Base-by-base conservation (phyloP, 1,284 basidiomycete species). In the Sanguinoderma infundibulare region DNA sequence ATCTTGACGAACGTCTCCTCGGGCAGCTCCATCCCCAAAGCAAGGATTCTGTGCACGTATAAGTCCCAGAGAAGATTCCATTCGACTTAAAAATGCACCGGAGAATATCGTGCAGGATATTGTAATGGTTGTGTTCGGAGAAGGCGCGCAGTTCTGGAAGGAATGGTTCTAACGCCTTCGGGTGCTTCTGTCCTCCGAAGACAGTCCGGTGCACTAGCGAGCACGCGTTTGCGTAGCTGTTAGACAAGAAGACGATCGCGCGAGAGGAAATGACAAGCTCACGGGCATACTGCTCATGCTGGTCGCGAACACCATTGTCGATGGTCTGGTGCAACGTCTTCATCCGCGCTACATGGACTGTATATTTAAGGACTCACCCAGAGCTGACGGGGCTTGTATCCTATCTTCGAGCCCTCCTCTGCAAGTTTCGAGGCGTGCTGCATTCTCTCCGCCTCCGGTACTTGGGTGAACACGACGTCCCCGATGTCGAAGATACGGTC, bases 401-500 rank as follows among this genome's bases (percentile, higher is more conserved):
- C 84, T 67, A 81, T 78, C 57, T 77, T 84, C 1, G 80, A 79
- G 5, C 81, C 81, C 0, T 73, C 75, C 54, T 74, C 73, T 55
- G 82, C 81, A 42, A 78, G 77, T 55, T 78, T 77, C 1, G 70
- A 78, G n/a, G 70, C 73, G 65, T 84, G 85, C 24, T 66, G 66
- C 51, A 73, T 69, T 71, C 88, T 89, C 66, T 89, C 87, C 42
- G 81, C 81, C 0, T 79, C 74, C 15, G 65, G 59, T 2, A 86
- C 83, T n/a, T 72, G 71, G 0, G 79, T 65, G 63, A 89, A 84
- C 0, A 86, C 81, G 15, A 87, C 63, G 61, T 89, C 80, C 28
- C 83, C 84, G 51, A 88, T 82, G 64, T 85, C 81, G 61, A 86
- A 84, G 30, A 87, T 81, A 39, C 83, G 76, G 34, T 77, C 72